Evolutionary conservation across 805 yeast genomes (phyloP).

Genomic region (Teunomyces tritomae): DNA sequence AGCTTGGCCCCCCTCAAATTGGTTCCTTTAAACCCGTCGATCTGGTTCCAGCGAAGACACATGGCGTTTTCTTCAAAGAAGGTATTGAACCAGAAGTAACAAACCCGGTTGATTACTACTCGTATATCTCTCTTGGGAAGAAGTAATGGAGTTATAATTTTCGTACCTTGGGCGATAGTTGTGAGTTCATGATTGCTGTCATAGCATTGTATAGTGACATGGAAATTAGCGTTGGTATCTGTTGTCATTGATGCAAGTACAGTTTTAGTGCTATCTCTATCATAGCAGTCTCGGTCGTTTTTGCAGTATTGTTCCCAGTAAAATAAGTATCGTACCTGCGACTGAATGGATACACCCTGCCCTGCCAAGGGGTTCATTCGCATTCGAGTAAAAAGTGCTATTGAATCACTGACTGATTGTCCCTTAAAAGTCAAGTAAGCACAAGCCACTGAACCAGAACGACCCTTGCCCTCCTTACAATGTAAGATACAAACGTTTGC

Average conservation of each 20-base stretch:
- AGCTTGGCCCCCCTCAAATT: constrained; percentile 48
- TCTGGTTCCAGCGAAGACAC: constrained; percentile 31
- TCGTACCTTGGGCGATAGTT: not conserved
- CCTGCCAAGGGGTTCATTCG: constrained; percentile 59
- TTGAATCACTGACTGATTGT: constrained; percentile 43
- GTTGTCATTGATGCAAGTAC: not conserved
- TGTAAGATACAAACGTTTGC: constrained; percentile 67
- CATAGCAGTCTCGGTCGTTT: not conserved
- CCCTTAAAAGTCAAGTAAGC: constrained; percentile 48
- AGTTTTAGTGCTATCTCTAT: not conserved
- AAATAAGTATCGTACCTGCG: constrained; percentile 64
- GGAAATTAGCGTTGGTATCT: not conserved
- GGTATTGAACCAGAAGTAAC: constrained; percentile 32
- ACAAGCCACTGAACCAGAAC: constrained; percentile 76
- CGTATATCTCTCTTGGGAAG: constrained; percentile 2
- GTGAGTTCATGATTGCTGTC: not conserved
- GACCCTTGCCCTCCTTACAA: constrained; percentile 89
- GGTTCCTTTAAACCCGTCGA: constrained; percentile 71
- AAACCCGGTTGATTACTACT: constrained; percentile 11
- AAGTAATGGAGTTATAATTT: not conserved
- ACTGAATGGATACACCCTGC: constrained; percentile 65
- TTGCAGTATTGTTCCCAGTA: constrained; percentile 43
- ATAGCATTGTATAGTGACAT: not conserved
- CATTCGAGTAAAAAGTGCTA: constrained; percentile 48
- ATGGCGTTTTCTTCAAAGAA: constrained; percentile 18